Evolutionary conservation across 257 asterid species (phyloP).

Genomic region (Solanum paucissectum): DNA sequence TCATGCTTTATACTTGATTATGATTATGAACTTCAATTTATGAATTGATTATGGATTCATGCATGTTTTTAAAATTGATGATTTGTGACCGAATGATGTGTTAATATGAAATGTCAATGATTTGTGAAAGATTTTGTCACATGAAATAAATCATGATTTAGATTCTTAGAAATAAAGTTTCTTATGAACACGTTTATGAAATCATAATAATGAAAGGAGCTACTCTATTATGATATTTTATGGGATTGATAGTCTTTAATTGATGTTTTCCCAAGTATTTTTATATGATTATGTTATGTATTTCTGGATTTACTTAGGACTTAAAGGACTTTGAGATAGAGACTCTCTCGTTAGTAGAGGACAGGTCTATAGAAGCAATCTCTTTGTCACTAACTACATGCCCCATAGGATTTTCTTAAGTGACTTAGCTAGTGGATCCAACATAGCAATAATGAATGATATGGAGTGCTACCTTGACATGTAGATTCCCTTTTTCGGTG

Average conservation of each 20-base stretch:
- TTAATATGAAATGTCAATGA: too few relatives aligned
- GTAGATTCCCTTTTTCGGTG: too few relatives aligned
- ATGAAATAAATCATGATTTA: too few relatives aligned
- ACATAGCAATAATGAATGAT: too few relatives aligned
- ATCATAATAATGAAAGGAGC: neutral
- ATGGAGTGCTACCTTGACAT: neutral
- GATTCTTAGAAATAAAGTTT: neutral
- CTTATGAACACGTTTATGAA: neutral
- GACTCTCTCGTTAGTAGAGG: neutral
- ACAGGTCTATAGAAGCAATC: neutral
- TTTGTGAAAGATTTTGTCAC: neutral
- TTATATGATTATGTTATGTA: neutral
- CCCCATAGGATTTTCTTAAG: neutral
- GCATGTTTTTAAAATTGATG: neutral
- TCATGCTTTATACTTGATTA: neutral
- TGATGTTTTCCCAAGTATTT: neutral
- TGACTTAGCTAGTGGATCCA: neutral
- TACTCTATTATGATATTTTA: neutral
- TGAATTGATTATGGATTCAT: too few relatives aligned
- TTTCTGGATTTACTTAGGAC: neutral
- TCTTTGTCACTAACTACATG: neutral
- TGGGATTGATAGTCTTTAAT: neutral
- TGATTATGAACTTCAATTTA: neutral
- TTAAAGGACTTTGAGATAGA: neutral
- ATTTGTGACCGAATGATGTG: neutral